Evolutionary conservation across 306 rosid species (phyloP), one percentile per base, ranked within the genome.

Genomic region (Echinosophora koreensis): DNA sequence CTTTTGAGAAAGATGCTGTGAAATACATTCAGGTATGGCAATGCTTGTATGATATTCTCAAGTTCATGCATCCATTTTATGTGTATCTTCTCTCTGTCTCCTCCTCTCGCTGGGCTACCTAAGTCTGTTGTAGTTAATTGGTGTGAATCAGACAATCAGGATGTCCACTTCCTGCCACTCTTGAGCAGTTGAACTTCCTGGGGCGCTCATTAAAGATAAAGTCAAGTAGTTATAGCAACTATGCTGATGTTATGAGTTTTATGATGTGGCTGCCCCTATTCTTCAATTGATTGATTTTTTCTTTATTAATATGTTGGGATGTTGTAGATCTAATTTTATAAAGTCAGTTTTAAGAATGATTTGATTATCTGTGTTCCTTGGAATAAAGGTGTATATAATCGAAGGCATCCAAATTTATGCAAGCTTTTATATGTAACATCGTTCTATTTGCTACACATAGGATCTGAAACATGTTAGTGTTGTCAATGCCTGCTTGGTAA

Each of bases 1-100:
- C 98, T 39, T 95, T 95, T 71, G 98, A 95, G 88, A 92, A 87
- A 84, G 98, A 95, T 62, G 83, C 92, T 11, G 80, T 92, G 80
- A 95, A 95, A 85, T 95, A 95, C 87, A 77, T 88, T 74, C 98
- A 95, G 96, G 98, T 95, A 90, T 38, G 62, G 37, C 30, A 38
- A 66, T 80, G 49, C 62, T 16, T 70, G 64, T 47, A 54, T 37
- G 27, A 8, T 64, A 28, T 57, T 50, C 44, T 70, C 51, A 65
- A 67, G 34, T 37, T 38, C 34, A 13, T n/a, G 14, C 49, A 66
- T 64, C 71, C 27, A 5, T 34, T 27, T 34, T 58, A n/a, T 44
- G 18, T 51, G 8, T 73, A 46, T 35, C 11, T 66, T 67, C 28
- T 34, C 16, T 49, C 11, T 44, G 38, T 61, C 2, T 5, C 34